Evolutionary conservation across 768 basidiomycete genomes (phyloP), one percentile per base, ranked within the genome.

Genomic region (Gyrodon lividus): DNA sequence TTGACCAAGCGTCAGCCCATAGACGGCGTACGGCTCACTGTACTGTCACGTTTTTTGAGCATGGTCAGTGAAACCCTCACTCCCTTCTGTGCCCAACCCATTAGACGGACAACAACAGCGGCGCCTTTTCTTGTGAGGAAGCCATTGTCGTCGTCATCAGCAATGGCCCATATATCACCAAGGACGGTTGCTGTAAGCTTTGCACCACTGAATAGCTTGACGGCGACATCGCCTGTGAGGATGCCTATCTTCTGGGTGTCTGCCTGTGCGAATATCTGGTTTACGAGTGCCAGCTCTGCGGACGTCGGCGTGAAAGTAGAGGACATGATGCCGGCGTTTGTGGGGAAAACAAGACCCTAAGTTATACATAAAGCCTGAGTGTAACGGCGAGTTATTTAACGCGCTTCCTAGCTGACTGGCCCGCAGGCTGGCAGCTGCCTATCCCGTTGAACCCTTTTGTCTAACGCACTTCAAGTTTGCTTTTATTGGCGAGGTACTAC

Each of bases 101-200:
- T 92, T 45, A 98, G 77, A 51, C 97, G 79, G n/a, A 96, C 76
- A 22, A 91, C 94, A 53, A 89, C 77, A 16, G 92, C 85, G 60
- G 93, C 90, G 38, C 90, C 89, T 64, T 91, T 94, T 58, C 81
- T 84, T 10, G 92, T 86, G 47, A 99, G 80, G 73, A 86, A 93
- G 2, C 97, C 97, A 55, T 90, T 90, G 75, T 98, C 94, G 28
- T 94, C 86, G 49, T 89, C 85, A 74, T 99, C 97, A 43, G 94
- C 86, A 52, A 98, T 74, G 52, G 76, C 81, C 96, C 97, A 99
- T 56, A 99, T 87, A 73, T 97, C 91, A 40, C 95, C 92, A 56
- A 99, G 83, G 30, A 80, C 78, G 16, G 79, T 74, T 8, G 92
- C 84, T 34, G 82, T 72, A 54, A 98, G 81, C 64, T 89, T 86